Evolutionary conservation across 163 green algal genomes (phyloP).

Genomic region (Picocystis sp.): DNA sequence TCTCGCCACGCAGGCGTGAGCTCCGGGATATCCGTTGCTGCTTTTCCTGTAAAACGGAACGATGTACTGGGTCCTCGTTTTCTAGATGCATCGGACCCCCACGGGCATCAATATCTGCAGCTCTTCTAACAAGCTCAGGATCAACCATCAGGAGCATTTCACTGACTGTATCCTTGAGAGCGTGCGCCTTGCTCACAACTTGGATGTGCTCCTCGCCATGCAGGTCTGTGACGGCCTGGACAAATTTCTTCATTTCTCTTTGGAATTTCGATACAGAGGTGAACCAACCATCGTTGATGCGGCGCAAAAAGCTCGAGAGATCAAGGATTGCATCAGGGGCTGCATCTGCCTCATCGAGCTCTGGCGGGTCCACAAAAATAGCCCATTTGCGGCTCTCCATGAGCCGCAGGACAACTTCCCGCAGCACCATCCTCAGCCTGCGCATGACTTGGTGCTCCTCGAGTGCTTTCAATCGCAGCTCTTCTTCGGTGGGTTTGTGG

Average conservation of each 20-base stretch:
- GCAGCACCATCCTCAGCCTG: constrained; percentile 53
- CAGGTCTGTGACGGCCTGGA: background rate
- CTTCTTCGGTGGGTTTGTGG: constrained; percentile 4
- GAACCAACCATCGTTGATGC: constrained; percentile 26
- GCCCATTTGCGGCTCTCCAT: constrained; percentile 33
- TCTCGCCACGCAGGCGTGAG: constrained; percentile 1
- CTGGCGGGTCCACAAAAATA: constrained; percentile 20
- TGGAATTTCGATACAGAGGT: constrained; percentile 1
- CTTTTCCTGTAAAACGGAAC: too few relatives aligned
- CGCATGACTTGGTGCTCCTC: constrained; percentile 44
- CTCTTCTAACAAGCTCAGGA: constrained; percentile 19
- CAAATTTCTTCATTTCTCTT: background rate
- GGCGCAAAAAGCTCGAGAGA: constrained; percentile 48
- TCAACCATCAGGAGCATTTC: constrained; percentile 23
- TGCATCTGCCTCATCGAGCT: constrained; percentile 24
- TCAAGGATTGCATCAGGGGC: constrained; percentile 37
- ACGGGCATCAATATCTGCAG: constrained; percentile 23
- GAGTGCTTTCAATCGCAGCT: constrained; percentile 9
- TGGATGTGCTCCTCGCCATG: constrained; percentile 2
- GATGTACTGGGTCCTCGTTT: too few relatives aligned
- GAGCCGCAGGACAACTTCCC: constrained; percentile 37
- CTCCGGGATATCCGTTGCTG: too few relatives aligned
- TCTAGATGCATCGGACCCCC: constrained; percentile 24
- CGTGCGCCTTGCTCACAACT: constrained; percentile 18
- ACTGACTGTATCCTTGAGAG: constrained; percentile 29